These are phyloP conservation scores for Thymus mandschuricus DNA, from an alignment of 257 asterid genomes.

Conservation along the genomic window DNA sequence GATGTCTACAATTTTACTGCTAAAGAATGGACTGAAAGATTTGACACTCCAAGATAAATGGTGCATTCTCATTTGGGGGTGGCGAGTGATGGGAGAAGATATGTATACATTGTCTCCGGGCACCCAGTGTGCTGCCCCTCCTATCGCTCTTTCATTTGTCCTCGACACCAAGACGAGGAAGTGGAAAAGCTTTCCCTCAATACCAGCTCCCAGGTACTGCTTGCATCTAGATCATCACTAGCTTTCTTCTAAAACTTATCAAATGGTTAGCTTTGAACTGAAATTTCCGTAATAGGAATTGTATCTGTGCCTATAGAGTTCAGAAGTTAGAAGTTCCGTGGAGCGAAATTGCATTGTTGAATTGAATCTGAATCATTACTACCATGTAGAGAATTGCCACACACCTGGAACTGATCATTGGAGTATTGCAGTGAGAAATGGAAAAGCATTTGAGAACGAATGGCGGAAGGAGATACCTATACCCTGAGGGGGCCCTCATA, in stretches of 20 bases:
- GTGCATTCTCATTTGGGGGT: slow-evolving; percentile 80
- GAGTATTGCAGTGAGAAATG: slow-evolving; percentile 73
- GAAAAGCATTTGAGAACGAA: slow-evolving; percentile 63
- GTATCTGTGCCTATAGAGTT: neutral
- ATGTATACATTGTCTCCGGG: slow-evolving; percentile 62
- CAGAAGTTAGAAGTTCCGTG: too few species aligned
- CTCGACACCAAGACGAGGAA: slow-evolving; percentile 56
- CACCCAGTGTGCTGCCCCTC: slow-evolving; percentile 73
- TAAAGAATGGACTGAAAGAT: slow-evolving; percentile 57
- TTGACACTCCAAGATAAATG: slow-evolving; percentile 69
- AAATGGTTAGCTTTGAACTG: neutral
- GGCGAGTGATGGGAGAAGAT: slow-evolving; percentile 71
- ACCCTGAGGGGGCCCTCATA: slow-evolving; percentile 84
- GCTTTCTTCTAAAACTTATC: neutral
- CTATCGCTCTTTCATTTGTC: slow-evolving; percentile 49
- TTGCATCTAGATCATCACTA: neutral
- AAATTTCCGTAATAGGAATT: neutral
- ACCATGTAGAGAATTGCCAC: slow-evolving; percentile 65
- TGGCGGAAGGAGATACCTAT: slow-evolving; percentile 64
- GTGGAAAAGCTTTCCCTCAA: slow-evolving; percentile 61
- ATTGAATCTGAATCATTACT: neutral
- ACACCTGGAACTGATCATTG: slow-evolving; percentile 74
- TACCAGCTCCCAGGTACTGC: slow-evolving; percentile 76
- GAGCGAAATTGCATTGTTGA: neutral
- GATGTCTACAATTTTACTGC: slow-evolving; percentile 68